Evolutionary conservation across 179 eudicot species (phyloP).

Genomic region (Corrigiola litoralis): DNA sequence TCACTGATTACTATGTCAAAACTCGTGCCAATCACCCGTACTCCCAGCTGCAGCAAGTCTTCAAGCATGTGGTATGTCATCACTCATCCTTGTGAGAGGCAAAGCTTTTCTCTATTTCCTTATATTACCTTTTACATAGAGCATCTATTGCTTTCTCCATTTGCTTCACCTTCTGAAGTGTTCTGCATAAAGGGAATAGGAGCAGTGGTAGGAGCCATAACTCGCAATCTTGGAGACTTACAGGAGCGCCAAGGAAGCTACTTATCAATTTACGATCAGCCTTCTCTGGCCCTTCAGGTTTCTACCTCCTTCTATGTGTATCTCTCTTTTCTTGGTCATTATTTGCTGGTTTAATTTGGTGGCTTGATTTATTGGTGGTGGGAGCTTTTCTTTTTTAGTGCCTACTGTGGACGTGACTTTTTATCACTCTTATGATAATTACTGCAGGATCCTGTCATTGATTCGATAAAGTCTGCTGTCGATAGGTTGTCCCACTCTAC

Average conservation of each 20-base stretch:
- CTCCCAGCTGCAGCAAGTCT: constrained; percentile 84
- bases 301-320: not conserved
- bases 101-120: not conserved
- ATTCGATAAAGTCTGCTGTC: constrained; percentile 60
- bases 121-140: not conserved
- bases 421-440: not conserved
- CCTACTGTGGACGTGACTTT: not conserved
- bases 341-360: not conserved
- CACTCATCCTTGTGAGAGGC: not conserved
- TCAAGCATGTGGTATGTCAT: constrained; percentile 78
- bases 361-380: not conserved
- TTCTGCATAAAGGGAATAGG: constrained; percentile 56
- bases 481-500: constrained; percentile 65
- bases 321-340: constrained; percentile 2
- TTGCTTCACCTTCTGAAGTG: not conserved
- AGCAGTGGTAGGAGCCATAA: constrained; percentile 85
- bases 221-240: constrained; percentile 80
- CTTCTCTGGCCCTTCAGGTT: constrained; percentile 64
- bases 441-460: constrained; percentile 70
- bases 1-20: constrained; percentile 79
- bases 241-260: constrained; percentile 83
- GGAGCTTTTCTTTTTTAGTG: not conserved
- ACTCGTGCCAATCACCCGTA: constrained; percentile 90
- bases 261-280: constrained; percentile 72
- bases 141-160: not conserved